These are phyloP conservation scores for Sequoiadendron giganteum DNA, from an alignment of 75 land plant genomes.

Conservation along the genomic window DNA sequence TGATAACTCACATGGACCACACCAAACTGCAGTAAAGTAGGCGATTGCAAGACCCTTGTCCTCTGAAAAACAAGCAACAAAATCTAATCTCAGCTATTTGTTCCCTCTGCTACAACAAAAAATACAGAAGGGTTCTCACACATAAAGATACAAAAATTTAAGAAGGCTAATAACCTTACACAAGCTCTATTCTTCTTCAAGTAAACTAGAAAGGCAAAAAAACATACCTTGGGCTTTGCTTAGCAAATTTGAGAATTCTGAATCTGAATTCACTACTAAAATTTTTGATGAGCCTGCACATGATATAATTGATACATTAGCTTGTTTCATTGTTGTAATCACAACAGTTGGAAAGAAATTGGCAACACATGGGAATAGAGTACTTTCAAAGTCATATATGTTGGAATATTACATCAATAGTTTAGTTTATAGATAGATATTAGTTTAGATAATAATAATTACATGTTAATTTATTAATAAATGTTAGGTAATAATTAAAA, in stretches of 20 bases:
- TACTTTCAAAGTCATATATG: background rate
- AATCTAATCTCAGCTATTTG: slow-evolving; percentile 3
- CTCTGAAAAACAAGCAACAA: background rate
- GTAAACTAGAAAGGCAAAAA: background rate
- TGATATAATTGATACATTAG: background rate
- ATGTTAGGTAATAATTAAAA: no score
- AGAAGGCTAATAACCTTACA: background rate
- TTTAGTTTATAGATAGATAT: no score
- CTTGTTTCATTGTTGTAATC: background rate
- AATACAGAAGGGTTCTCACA: background rate
- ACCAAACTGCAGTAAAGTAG: slow-evolving; percentile 11
- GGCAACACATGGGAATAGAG: background rate
- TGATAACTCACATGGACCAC: slow-evolving; percentile 10
- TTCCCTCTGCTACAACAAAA: background rate
- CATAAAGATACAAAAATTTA: background rate
- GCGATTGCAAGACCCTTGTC: background rate
- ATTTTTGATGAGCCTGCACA: slow-evolving; percentile 11
- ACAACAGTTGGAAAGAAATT: background rate
- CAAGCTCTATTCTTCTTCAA: background rate
- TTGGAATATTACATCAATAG: no score
- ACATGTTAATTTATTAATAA: no score
- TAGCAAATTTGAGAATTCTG: slow-evolving; percentile 7
- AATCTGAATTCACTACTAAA: slow-evolving; percentile 11
- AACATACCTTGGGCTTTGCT: slow-evolving; percentile 8
- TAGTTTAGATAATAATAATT: no score